These are phyloP conservation scores for Aspergillus novoparasiticus DNA, from an alignment of 2,329 filamentous ascomycete species.

Conservation along the genomic window DNA sequence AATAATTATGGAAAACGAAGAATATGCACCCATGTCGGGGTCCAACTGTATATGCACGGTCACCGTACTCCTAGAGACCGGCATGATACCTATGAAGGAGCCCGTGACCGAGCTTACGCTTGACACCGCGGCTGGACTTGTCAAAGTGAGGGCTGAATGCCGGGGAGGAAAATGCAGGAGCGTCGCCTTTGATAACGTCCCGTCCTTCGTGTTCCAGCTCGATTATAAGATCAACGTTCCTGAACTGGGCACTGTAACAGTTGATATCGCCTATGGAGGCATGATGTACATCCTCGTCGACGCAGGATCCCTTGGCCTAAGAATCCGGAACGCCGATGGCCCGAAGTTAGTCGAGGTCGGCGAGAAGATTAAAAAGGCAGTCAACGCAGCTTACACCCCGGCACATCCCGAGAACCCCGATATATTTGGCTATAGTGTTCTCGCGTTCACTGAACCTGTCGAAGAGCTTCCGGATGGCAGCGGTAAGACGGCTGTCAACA, in stretches of 20 bases:
- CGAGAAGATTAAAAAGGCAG: not conserved
- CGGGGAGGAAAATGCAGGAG: not conserved
- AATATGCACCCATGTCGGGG: not conserved
- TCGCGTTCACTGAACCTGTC: not conserved
- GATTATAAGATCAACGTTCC: not conserved
- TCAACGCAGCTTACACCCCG: not conserved
- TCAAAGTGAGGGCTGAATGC: not conserved
- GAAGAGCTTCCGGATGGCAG: not conserved
- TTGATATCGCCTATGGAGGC: not conserved
- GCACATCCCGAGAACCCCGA: not conserved
- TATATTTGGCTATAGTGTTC: not conserved
- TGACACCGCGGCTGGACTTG: not conserved
- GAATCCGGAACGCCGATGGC: not conserved
- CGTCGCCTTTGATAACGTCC: not conserved
- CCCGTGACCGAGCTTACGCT: not conserved
- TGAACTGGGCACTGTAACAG: not conserved
- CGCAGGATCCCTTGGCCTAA: not conserved
- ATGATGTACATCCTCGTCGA: not conserved
- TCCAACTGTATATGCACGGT: not conserved
- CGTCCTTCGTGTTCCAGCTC: not conserved
- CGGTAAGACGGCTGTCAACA: not conserved
- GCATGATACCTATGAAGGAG: not conserved
- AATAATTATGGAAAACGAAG: not conserved
- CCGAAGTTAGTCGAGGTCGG: not conserved
- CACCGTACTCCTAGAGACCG: not conserved